Base-by-base conservation (phyloP, 1,284 basidiomycete genomes). In the Trametes polyzona region DNA sequence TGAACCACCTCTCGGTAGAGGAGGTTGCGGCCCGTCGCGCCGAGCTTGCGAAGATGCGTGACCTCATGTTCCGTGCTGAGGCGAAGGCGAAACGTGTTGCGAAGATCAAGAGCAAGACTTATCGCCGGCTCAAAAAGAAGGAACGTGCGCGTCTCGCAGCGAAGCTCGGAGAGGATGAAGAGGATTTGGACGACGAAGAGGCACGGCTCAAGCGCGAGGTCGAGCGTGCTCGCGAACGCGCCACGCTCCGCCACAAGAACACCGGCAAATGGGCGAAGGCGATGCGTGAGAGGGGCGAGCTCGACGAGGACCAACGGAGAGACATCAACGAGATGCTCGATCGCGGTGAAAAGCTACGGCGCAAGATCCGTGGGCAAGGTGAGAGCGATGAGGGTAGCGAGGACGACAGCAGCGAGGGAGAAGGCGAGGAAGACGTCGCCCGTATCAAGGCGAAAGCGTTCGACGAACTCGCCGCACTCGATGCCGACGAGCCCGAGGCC, bases 71-170 rank as follows among this genome's bases (percentile, higher is more conserved):
- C 78, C 87, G 96, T 4, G 94, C 93, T 0, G 96, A 99, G 68
- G 79, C 87, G 35, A 96, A 96, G 71, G 93, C 95, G 10, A 93
- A 92, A 69, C 86, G 96, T 11, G 82, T 97, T 9, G 86, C 90
- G 36, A 98, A 97, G 76, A 98, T 99, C 77, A 98, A 99, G 80
- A 92, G 88, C 73, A 98, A 96, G 74, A 87, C 93, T 3, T 98
- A 94, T 71, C 82, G 95, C 35, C 90, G 92, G 65, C 82, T 98
- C 46, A 87, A 88, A 67, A 83, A 93, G 71, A 93, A 92, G 72
- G 88, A 87, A 73, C 83, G 78, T 63, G 88, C 84, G 68, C 84
- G 81, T 65, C 71, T 83, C 41, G 80, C 63, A 75, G 76, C 69
- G 63, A 79, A 77, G 73, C 73, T 85, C 12, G 84, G 83, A 42